Base-by-base conservation (phyloP, 805 yeast genomes). In the Myxozyma geophila region DNA sequence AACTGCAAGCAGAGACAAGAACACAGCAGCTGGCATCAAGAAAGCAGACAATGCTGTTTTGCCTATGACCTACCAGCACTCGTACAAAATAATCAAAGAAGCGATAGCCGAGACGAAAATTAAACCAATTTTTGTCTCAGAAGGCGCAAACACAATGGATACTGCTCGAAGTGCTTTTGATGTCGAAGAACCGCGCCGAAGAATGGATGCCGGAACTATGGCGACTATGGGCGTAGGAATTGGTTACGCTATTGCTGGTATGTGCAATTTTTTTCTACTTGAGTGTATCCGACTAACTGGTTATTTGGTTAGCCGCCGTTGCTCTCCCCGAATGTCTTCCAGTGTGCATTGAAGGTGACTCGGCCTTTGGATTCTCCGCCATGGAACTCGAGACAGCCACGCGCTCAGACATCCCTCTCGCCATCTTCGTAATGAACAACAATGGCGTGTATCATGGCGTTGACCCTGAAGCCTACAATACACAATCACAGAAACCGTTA, bases 141-240 rank as follows among this genome's bases (percentile, higher is more conserved):
- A 87, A 73, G 92, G 92, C n/a, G 91, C 92, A 0, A 86, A 87
- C 70, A 86, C 91, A 0, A 87, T 87, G 91, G 92, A 87, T 68
- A 78, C 83, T 23, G 86, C 90, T 1, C 77, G 92, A 54, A 78
- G 85, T 10, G 82, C 87, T 0, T 87, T 87, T 71, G 83, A 85
- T 5, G 78, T 86, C 54, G 74, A 76, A 7, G 67, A 69, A 1
- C 87, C 91, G 0, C 80, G 81, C 63, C 81, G 78, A 21, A 74
- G 90, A 44, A 74, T 87, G 23, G 92, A 87, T 70, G 89, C 90
- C 1, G 92, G 91, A 4, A 87, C 91, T 0, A 86, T 85, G 74
- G 90, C 90, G 0, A 87, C 91, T 0, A 88, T 87, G 92, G 92
- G 92, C 2, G 78, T 87, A 39, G 92, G 91, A 0, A 61, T 87